Evolutionary conservation across 345 rosid species (phyloP).

Genomic region (Aquilaria sinensis): DNA sequence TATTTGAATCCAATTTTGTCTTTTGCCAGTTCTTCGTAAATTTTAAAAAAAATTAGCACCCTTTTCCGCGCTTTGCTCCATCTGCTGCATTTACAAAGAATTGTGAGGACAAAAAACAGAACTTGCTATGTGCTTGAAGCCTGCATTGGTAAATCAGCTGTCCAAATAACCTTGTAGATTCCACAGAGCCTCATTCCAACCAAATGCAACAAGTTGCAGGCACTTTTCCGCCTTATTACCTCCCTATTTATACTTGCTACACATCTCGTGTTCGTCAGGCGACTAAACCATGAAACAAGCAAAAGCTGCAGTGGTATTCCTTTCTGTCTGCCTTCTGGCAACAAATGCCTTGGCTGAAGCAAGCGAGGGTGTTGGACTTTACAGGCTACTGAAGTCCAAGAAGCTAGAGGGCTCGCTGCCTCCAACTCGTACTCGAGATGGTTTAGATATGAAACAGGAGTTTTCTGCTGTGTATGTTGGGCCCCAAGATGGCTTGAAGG

Average conservation of each 20-base stretch:
- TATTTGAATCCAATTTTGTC: too few species aligned
- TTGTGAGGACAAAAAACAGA: too few species aligned
- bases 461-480: not conserved
- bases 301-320: not conserved
- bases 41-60: too few species aligned
- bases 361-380: slow-evolving; percentile 7
- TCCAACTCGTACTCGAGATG: not conserved
- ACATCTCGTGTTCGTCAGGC: not conserved
- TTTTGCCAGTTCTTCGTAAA: too few species aligned
- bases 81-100: too few species aligned
- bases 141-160: not conserved
- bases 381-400: slow-evolving; percentile 3
- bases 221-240: not conserved
- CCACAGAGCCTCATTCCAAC: too few species aligned
- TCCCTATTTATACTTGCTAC: not conserved
- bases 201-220: too few species aligned
- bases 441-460: not conserved
- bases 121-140: not conserved
- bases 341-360: slow-evolving; percentile 6
- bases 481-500: not conserved
- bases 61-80: too few species aligned
- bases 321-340: slow-evolving; percentile 11
- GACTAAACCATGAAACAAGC: slow-evolving; percentile 3
- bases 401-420: not conserved
- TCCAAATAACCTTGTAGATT: not conserved